phyloP scores from a whole-genome alignment of 1,139 yeast species.

The Debaryomyces subglobosus region DNA sequence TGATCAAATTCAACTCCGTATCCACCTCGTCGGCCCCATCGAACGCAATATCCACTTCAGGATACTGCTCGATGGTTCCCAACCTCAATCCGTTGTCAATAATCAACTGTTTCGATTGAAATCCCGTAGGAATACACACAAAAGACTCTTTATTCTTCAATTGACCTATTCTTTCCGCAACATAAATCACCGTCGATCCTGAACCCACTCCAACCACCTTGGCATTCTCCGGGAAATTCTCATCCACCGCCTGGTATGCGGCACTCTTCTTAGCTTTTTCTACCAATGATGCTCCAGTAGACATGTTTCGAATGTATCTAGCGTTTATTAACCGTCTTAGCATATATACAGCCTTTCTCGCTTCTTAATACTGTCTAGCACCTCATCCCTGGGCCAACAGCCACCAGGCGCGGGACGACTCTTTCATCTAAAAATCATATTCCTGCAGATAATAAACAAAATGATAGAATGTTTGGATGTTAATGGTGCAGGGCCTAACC shows the following conservation, averaged over 20 bases:
- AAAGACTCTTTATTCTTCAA: slow-evolving; percentile 56
- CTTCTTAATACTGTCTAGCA: neutral
- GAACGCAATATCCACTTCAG: slow-evolving; percentile 85
- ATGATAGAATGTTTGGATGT: neutral
- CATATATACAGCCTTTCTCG: neutral
- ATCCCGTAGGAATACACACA: slow-evolving; percentile 93
- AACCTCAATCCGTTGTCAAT: slow-evolving; percentile 76
- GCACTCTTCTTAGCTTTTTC: slow-evolving; percentile 82
- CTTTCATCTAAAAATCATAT: neutral
- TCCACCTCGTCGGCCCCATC: slow-evolving; percentile 99
- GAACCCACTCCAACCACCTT: slow-evolving; percentile 92
- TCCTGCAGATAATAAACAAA: neutral
- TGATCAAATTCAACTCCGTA: slow-evolving; percentile 75
- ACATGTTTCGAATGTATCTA: slow-evolving; percentile 7
- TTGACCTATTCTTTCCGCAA: slow-evolving; percentile 91
- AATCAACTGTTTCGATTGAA: slow-evolving; percentile 88
- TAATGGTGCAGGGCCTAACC: neutral
- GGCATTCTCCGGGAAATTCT: slow-evolving; percentile 71
- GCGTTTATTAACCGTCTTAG: slow-evolving; percentile 1
- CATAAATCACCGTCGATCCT: slow-evolving; percentile 95
- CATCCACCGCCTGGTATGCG: slow-evolving; percentile 91
- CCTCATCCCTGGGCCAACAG: neutral
- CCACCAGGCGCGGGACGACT: neutral
- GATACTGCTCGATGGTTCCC: slow-evolving; percentile 82
- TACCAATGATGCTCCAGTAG: slow-evolving; percentile 23